phyloP scores from a whole-genome alignment of 805 yeast genomes.

The Starmera pachycereana region DNA sequence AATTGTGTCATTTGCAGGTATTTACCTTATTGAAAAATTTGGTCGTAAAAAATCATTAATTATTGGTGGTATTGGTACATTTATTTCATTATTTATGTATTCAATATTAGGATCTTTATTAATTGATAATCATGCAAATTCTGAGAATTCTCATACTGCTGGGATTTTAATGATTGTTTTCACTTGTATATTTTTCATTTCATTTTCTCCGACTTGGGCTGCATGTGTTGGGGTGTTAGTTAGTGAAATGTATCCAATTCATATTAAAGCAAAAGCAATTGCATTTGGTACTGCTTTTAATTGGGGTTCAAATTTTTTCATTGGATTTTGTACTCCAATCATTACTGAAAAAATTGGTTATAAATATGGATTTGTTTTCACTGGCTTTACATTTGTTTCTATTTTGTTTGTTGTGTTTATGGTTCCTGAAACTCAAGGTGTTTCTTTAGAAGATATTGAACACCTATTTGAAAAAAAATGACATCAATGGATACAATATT shows the following conservation, averaged over 20 bases:
- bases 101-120: slow-evolving; percentile 32
- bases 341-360: slow-evolving; percentile 47
- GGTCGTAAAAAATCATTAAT: slow-evolving; percentile 34
- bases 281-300: slow-evolving; percentile 50
- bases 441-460: slow-evolving; percentile 73
- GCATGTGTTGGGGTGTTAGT: slow-evolving; percentile 38
- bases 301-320: slow-evolving; percentile 40
- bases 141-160: slow-evolving; percentile 21
- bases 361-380: slow-evolving; percentile 46
- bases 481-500: not conserved
- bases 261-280: slow-evolving; percentile 47
- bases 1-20: slow-evolving; percentile 37
- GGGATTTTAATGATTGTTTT: slow-evolving; percentile 46
- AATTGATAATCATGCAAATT: slow-evolving; percentile 22
- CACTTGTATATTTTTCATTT: slow-evolving; percentile 40
- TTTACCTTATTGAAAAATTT: slow-evolving; percentile 37
- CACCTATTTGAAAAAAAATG: slow-evolving; percentile 34
- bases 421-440: slow-evolving; percentile 73
- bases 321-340: slow-evolving; percentile 55
- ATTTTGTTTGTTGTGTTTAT: slow-evolving; percentile 41
- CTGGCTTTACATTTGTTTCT: slow-evolving; percentile 35
- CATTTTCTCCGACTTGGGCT: slow-evolving; percentile 50
- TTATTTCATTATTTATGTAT: slow-evolving; percentile 43
- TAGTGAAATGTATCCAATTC: slow-evolving; percentile 40
- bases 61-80: slow-evolving; percentile 36